Base-by-base conservation (phyloP, 345 rosid genomes). In the Euphorbia pulcherrima region DNA sequence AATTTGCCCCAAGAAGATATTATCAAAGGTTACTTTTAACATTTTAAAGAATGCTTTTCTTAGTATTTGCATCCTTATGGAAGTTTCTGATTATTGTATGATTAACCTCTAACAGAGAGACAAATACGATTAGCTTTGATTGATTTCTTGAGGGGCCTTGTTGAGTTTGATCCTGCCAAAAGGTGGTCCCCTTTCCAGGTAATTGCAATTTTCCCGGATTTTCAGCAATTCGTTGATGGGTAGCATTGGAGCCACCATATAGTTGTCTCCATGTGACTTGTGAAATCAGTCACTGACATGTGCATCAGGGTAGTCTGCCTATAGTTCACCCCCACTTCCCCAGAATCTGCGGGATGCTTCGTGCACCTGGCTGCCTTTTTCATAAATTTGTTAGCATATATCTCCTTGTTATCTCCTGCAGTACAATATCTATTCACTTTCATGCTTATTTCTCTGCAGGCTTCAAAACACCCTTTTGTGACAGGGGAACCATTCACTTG, bases 131-230 rank as follows among this genome's bases (percentile, higher is more conserved):
- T 90, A 70, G 98, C 99, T 74, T 79, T 95, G 81, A 72, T 95
- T 78, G 99, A 95, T 87, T 95, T 95, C 82, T 84, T 95, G 75
- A 87, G 89, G 78, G 99, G 99, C 79, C 92, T 95, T 68, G 90
- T 95, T 66, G 98, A 92, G 86, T 92, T 95, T 72, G 99, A 95
- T 83, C 99, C 99, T 58, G 97, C 85, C 48, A 92, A 90, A 85
- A 87, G 99, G 64, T 95, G 99, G 99, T 92, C 99, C 26, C 99
- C 99, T 74, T 86, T 84, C 78, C 99, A 95, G 98, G 98, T 95
- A 64, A 60, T 74, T 61, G 58, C 40, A 54, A 16, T 61, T 68
- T 66, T 65, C 69, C 57, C 44, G 17, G n/a, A 60, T 64, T 65
- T 24, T 33, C 53, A 67, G 56, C 35, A 60, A 68, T 77, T n/a